phyloP scores from a whole-genome alignment of 345 rosid species.

The Hevea brasiliensis region DNA sequence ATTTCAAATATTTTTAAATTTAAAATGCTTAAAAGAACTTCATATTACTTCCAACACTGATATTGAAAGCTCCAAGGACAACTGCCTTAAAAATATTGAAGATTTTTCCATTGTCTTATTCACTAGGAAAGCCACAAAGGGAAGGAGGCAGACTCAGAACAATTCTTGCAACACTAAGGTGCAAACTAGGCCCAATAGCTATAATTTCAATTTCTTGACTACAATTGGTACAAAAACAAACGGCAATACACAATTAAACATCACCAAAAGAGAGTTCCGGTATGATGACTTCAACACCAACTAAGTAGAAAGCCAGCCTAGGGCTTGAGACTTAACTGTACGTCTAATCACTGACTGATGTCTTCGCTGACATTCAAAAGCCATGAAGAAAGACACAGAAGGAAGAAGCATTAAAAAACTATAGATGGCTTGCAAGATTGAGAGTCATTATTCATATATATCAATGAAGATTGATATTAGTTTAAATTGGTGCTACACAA shows the following conservation, averaged over 20 bases:
- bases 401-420: neutral
- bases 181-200: neutral
- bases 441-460: neutral
- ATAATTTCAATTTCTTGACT: neutral
- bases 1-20: too few relatives aligned
- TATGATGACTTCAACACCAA: neutral
- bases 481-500: neutral
- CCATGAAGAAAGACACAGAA: neutral
- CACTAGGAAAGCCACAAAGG: neutral
- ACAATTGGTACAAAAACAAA: neutral
- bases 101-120: neutral
- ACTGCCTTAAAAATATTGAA: neutral
- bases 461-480: neutral
- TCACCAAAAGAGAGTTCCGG: neutral
- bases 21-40: neutral
- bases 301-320: neutral
- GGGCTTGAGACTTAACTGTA: neutral
- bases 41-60: neutral
- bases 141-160: neutral
- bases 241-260: neutral
- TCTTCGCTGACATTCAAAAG: neutral
- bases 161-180: neutral
- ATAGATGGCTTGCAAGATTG: neutral
- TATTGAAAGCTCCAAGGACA: neutral
- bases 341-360: too few relatives aligned